Conservation (phyloP, 1,284 basidiomycete genomes). For the Trichosporon inkin region DNA sequence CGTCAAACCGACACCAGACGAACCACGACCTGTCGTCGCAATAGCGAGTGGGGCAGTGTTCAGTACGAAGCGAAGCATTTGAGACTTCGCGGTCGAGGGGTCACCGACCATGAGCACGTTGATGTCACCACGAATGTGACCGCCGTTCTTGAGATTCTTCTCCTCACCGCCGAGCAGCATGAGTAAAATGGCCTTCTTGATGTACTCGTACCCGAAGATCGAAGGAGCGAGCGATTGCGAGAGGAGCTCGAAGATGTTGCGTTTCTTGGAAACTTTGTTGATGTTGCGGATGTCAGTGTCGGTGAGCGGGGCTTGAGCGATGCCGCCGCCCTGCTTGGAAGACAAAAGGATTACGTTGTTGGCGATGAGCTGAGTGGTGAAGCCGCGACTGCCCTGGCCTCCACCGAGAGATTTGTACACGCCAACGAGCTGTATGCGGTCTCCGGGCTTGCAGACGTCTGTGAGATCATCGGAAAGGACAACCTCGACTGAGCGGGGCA, state of each 20-base stretch:
- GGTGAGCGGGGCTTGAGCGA: constrained; percentile 87
- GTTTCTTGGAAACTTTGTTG: constrained; percentile 81
- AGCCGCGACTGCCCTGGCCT: constrained; percentile 71
- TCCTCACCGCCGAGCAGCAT: constrained; percentile 93
- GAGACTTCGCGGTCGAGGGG: constrained; percentile 95
- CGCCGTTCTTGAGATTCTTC: constrained; percentile 96
- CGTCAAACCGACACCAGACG: constrained; percentile 96
- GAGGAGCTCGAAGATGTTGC: constrained; percentile 81
- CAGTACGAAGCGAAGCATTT: constrained; percentile 92
- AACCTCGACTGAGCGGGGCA: constrained; percentile 92
- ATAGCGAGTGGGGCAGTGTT: constrained; percentile 96
- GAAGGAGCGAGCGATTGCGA: constrained; percentile 95
- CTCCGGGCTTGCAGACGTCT: constrained; percentile 95
- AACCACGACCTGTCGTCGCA: constrained; percentile 94
- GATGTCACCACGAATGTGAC: constrained; percentile 98
- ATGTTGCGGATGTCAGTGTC: constrained; percentile 95
- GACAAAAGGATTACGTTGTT: constrained; percentile 97
- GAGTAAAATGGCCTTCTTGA: constrained; percentile 89
- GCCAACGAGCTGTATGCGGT: constrained; percentile 94
- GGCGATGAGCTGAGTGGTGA: constrained; percentile 91
- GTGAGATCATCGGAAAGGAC: constrained; percentile 96
- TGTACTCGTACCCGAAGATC: constrained; percentile 93
- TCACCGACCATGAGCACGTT: constrained; percentile 99
- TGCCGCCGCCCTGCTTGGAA: constrained; percentile 92
- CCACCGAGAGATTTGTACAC: constrained; percentile 92